Conservation (phyloP, 140 eudicot genomes). For the Ambrosia hybrid region DNA sequence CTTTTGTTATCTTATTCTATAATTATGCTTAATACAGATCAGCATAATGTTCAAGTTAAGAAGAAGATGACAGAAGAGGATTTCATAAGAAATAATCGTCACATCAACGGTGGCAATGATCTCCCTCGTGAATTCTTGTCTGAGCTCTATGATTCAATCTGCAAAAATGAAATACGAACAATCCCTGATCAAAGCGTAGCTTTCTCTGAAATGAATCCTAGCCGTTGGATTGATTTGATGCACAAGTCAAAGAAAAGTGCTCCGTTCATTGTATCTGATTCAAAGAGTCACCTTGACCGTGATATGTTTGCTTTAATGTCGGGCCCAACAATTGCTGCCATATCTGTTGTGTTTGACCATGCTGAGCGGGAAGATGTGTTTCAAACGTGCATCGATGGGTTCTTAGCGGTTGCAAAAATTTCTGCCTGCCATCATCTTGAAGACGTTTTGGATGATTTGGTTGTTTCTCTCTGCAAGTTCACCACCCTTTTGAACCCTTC, state of each 20-base stretch:
- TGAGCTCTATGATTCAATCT: slow-evolving; percentile 75
- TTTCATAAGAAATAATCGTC: slow-evolving; percentile 82
- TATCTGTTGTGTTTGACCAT: slow-evolving; percentile 91
- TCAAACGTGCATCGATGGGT: slow-evolving; percentile 81
- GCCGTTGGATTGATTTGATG: slow-evolving; percentile 94
- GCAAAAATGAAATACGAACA: slow-evolving; percentile 87
- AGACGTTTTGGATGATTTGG: slow-evolving; percentile 89
- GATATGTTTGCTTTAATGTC: slow-evolving; percentile 97
- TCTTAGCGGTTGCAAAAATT: slow-evolving; percentile 87
- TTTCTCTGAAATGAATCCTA: slow-evolving; percentile 75
- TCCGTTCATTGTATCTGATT: slow-evolving; percentile 68
- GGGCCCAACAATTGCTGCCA: slow-evolving; percentile 95
- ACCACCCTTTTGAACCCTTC: slow-evolving; percentile 79
- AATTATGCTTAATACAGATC: slow-evolving; percentile 94
- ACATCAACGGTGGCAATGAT: slow-evolving; percentile 87
- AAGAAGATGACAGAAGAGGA: slow-evolving; percentile 97
- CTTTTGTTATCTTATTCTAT: slow-evolving; percentile 76
- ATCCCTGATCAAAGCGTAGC: slow-evolving; percentile 91
- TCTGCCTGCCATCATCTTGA: slow-evolving; percentile 93
- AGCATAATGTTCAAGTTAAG: slow-evolving; percentile 88
- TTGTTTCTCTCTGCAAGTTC: slow-evolving; percentile 89
- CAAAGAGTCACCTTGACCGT: slow-evolving; percentile 76
- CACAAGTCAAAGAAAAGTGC: slow-evolving; percentile 78
- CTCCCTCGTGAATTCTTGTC: slow-evolving; percentile 85
- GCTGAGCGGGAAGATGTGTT: slow-evolving; percentile 87